Evolutionary conservation across 2,329 filamentous ascomycete genomes (phyloP), one percentile per base, ranked within the genome.

Genomic region (Monosporascus cannonballus): DNA sequence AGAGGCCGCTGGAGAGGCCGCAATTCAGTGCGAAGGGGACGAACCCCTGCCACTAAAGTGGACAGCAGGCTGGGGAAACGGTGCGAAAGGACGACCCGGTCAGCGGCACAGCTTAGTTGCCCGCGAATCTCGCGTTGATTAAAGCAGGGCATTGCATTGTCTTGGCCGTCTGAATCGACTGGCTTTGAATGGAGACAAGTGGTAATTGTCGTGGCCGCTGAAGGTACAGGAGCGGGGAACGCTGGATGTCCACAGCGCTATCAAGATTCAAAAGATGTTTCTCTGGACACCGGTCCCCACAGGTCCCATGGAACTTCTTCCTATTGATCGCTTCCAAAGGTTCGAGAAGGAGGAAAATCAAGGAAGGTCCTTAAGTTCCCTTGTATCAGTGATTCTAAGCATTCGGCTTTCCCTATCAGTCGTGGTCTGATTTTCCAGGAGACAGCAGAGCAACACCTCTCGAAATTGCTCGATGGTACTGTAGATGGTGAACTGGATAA

Each of bases 151-250:
- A 53, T 51, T 34, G 51, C 38, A 53, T 51, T 34, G 30, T 34
- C 24, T 27, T 27, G 42, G 42, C 42, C 24, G 22, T 7, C 22
- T 6, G 14, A 18, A 46, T 25, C 17, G 42, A 46, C 42, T 30
- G 57, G 57, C 56, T 51, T 53, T 61, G 63, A 62, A 59, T 65
- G 62, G 64, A 66, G 58, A 66, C 64, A 66, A 62, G 64, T 66
- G 64, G 63, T 61, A 57, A 55, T 47, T 58, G 56, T 56, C 56
- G 53, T 56, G 54, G 59, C 58, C 52, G 52, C 36, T 27, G 25
- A 42, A 39, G 48, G 25, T 8, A 27, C 24, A 34, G 30, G n/a
- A 30, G 38, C 48, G 37, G 24, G 48, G 25, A 27, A n/a, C 6
- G 14, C n/a, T n/a, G 27, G 27, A n/a, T 27, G 9, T 20, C 24